These are phyloP conservation scores for Marvania coccoides DNA, from an alignment of 139 green algal genomes.

Conservation along the genomic window DNA sequence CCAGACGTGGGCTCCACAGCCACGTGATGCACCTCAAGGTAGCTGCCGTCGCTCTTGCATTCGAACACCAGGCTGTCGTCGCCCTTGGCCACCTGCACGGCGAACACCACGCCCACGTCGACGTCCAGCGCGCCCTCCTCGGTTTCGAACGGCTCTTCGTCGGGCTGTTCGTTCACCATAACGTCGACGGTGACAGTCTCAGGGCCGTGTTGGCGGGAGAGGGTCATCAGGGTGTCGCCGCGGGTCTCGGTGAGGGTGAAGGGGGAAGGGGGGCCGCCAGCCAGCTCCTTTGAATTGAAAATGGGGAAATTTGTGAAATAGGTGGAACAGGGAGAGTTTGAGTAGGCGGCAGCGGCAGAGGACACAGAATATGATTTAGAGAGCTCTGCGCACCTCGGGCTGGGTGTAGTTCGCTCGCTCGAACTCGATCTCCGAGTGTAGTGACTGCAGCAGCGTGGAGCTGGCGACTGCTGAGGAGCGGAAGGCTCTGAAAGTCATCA, in stretches of 20 bases:
- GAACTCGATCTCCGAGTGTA: slow-evolving; percentile 54
- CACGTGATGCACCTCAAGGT: slow-evolving; percentile 42
- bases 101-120: slow-evolving; percentile 38
- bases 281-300: slow-evolving; percentile 19
- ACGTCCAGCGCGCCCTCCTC: slow-evolving; percentile 31
- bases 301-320: no score
- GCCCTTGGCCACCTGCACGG: slow-evolving; percentile 38
- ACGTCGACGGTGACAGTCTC: slow-evolving; percentile 56
- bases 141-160: slow-evolving; percentile 33
- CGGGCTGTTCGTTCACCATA: slow-evolving; percentile 41
- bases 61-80: slow-evolving; percentile 49
- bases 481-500: not conserved
- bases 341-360: slow-evolving; percentile 27
- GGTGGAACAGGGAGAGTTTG: slow-evolving; percentile 29
- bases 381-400: slow-evolving; percentile 21
- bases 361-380: slow-evolving; percentile 7
- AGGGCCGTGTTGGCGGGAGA: slow-evolving; percentile 24
- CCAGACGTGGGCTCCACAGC: slow-evolving; percentile 18
- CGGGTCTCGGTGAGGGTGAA: slow-evolving; percentile 38
- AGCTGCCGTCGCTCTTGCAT: slow-evolving; percentile 53
- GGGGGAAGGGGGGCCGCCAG: slow-evolving; percentile 13
- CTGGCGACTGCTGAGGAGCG: not conserved
- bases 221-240: slow-evolving; percentile 43
- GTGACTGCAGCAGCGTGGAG: slow-evolving; percentile 15
- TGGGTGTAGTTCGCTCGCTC: slow-evolving; percentile 53